These are phyloP conservation scores for Houttuynia cordata DNA, from an alignment of 164 flowering plant genomes.

Conservation along the genomic window DNA sequence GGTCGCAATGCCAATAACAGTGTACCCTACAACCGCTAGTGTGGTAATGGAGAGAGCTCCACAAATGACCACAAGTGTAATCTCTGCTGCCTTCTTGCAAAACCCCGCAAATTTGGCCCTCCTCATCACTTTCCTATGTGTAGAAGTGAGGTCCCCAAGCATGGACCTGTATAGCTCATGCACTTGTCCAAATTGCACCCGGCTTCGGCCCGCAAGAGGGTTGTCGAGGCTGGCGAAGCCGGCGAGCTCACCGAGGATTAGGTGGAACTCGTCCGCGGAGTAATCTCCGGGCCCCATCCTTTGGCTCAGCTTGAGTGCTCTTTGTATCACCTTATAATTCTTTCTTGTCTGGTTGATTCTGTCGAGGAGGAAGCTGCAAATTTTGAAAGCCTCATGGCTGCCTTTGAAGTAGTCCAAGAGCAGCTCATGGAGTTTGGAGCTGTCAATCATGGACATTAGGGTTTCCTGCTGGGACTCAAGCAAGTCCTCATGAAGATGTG, in stretches of 20 bases:
- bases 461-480: slow-evolving; percentile 50
- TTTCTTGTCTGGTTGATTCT: slow-evolving; percentile 39
- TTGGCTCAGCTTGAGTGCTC: slow-evolving; percentile 21
- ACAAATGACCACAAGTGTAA: slow-evolving; percentile 23
- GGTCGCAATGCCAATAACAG: slow-evolving; percentile 44
- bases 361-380: slow-evolving; percentile 41
- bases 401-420: slow-evolving; percentile 45
- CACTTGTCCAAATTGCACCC: slow-evolving; percentile 17
- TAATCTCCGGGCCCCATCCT: slow-evolving; percentile 4
- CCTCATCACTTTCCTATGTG: slow-evolving; percentile 20
- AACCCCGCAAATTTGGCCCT: slow-evolving; percentile 17
- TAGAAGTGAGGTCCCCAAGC: slow-evolving; percentile 23
- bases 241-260: slow-evolving; percentile 27
- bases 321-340: slow-evolving; percentile 26
- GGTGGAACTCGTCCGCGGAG: slow-evolving; percentile 11
- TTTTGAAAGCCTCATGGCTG: slow-evolving; percentile 41
- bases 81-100: slow-evolving; percentile 27
- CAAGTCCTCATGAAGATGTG: slow-evolving; percentile 20
- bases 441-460: slow-evolving; percentile 19
- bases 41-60: slow-evolving; percentile 23
- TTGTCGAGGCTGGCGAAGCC: slow-evolving; percentile 29
- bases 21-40: slow-evolving; percentile 35
- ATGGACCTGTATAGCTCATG: slow-evolving; percentile 24
- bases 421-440: slow-evolving; percentile 24
- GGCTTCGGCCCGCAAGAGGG: slow-evolving; percentile 32